Percentiles rank a stretch among this genome's conserved stretches.
These are phyloP conservation scores for Penicillium mononematosum DNA, from an alignment of 495 filamentous ascomycete genomes.

Conservation along the genomic window DNA sequence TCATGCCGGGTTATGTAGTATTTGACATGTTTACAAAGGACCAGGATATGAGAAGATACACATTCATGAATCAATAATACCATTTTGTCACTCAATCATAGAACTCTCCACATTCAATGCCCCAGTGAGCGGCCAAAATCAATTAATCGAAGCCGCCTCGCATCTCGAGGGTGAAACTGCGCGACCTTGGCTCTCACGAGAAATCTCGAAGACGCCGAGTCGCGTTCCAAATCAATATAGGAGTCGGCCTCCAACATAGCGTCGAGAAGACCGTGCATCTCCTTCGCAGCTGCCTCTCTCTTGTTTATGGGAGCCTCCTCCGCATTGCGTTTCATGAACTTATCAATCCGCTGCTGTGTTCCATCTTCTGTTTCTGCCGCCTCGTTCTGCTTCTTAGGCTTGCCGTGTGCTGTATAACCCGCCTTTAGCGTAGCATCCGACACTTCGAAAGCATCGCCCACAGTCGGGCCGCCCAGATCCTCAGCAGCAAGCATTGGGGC, in stretches of 20 bases:
- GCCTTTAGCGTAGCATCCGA: conserved; percentile 59
- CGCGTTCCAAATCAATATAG: conserved; percentile 68
- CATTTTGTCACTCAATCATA: conserved; percentile 10
- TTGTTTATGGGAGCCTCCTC: conserved; percentile 48
- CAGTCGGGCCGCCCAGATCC: conserved; percentile 79
- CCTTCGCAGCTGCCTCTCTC: conserved; percentile 60
- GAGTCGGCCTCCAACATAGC: conserved; percentile 60
- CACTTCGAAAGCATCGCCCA: conserved; percentile 69
- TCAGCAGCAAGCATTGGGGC: conserved; percentile 83
- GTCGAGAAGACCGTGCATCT: conserved; percentile 66
- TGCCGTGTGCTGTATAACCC: conserved; percentile 72
- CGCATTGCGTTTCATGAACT: conserved; percentile 59
- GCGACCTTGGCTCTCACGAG: conserved; percentile 81
- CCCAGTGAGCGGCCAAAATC: conserved; percentile 82
- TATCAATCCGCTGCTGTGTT: conserved; percentile 69
- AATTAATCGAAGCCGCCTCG: conserved; percentile 68
- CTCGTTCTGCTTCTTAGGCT: conserved; percentile 59
- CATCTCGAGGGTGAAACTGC: conserved; percentile 82
- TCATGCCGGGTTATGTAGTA: conserved; percentile 1
- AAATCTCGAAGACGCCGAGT: conserved; percentile 80
- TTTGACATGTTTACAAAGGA: conserved; percentile 8
- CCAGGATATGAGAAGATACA: conserved; percentile 20
- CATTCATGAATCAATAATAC: conserved; percentile 19
- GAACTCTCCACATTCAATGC: conserved; percentile 42
- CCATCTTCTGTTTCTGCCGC: conserved; percentile 42